A percentile compares a stretch with the other conserved stretches of the same genome.
Conservation (phyloP, 192 early-diverging fungal genomes). For the Globomyces pollinis-pini region DNA sequence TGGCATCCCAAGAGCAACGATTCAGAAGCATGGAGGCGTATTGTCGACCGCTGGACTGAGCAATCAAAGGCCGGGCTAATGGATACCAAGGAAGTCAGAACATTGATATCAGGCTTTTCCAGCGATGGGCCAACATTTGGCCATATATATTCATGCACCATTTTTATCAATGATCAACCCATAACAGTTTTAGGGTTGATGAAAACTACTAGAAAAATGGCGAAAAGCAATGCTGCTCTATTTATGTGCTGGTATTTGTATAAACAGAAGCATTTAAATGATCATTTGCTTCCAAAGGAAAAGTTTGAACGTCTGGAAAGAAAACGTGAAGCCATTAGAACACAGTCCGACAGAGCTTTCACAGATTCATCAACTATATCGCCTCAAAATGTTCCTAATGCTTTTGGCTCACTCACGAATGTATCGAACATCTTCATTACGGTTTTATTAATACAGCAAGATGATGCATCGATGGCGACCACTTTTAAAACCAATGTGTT, state of each 20-base stretch:
- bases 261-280: not conserved
- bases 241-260: not conserved
- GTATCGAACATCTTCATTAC: too few species aligned
- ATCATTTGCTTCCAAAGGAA: not conserved
- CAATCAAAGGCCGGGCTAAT: not conserved
- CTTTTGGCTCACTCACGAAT: too few species aligned
- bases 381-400: too few species aligned
- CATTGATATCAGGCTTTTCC: too few species aligned
- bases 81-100: not conserved
- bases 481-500: too few species aligned
- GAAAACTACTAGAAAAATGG: not conserved
- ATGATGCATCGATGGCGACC: too few species aligned
- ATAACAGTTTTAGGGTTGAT: not conserved
- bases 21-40: too few species aligned
- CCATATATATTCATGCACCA: not conserved
- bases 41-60: too few species aligned
- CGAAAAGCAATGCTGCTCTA: not conserved
- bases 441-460: too few species aligned
- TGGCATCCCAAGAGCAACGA: not conserved
- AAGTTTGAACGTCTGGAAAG: not conserved
- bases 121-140: not conserved
- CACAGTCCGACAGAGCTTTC: too few species aligned
- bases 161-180: not conserved
- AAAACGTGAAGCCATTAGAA: too few species aligned
- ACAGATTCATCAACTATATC: too few species aligned